Conservation (phyloP, 2,329 filamentous ascomycete genomes). For the Cytospora piceae region DNA sequence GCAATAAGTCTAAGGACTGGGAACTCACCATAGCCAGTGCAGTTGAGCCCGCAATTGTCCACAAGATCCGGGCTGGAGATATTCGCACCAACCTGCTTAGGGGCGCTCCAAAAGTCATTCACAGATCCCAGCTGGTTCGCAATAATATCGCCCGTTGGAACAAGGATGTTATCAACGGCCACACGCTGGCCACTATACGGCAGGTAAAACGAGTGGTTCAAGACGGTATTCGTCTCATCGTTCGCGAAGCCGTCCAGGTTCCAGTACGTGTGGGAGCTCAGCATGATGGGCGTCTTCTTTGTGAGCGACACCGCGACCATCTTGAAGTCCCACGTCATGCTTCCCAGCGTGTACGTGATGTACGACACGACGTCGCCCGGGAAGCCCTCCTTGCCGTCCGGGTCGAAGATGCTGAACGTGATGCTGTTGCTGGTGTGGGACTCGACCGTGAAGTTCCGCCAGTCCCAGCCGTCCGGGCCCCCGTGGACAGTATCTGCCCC, state of each 20-base stretch:
- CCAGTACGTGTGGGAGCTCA: constrained; percentile 77
- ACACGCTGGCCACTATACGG: constrained; percentile 74
- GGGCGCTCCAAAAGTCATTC: constrained; percentile 80
- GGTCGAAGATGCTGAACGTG: constrained; percentile 75
- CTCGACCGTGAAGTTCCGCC: constrained; percentile 77
- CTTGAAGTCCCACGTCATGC: constrained; percentile 71
- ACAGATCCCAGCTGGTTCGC: constrained; percentile 68
- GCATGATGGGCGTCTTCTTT: constrained; percentile 81
- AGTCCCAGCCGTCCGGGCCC: constrained; percentile 75
- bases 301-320: constrained; percentile 73
- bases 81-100: constrained; percentile 78
- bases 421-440: constrained; percentile 68
- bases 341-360: constrained; percentile 72
- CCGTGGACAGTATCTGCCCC: constrained; percentile 71
- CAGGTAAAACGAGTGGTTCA: constrained; percentile 74
- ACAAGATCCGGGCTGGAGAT: constrained; percentile 63
- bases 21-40: constrained; percentile 77
- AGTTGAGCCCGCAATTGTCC: constrained; percentile 79
- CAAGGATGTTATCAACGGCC: constrained; percentile 70
- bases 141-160: constrained; percentile 77
- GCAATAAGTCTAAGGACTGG: no score
- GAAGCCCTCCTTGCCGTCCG: constrained; percentile 75
- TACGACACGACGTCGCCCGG: constrained; percentile 76
- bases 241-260: constrained; percentile 81
- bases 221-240: constrained; percentile 64